phyloP scores from a whole-genome alignment of 257 asterid genomes.

The Solanum verrucosum region DNA sequence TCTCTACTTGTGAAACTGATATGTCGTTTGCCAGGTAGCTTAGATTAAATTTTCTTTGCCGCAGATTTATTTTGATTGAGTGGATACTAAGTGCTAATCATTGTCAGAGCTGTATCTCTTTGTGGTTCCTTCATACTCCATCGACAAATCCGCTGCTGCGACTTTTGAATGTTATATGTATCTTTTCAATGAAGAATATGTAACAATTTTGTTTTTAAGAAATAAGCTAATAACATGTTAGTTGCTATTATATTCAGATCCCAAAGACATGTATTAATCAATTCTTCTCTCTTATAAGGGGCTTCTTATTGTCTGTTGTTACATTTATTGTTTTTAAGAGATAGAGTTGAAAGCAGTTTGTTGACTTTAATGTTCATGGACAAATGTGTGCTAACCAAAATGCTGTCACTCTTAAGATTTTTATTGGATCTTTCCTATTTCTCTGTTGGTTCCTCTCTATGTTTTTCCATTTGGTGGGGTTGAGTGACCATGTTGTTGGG shows the following conservation, averaged over 20 bases:
- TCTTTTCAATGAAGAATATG: neutral
- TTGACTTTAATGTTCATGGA: neutral
- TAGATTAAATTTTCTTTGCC: neutral
- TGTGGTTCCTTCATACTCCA: neutral
- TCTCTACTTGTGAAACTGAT: slow-evolving; percentile 46
- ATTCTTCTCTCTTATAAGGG: neutral
- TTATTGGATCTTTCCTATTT: neutral
- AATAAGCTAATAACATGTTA: neutral
- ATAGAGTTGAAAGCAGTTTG: neutral
- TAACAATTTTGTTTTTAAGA: neutral
- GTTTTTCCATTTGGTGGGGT: neutral
- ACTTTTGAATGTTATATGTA: neutral
- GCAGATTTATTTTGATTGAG: neutral
- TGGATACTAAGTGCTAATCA: neutral
- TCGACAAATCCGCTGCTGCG: neutral
- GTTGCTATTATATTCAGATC: neutral
- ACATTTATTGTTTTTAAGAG: neutral
- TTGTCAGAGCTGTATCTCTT: neutral
- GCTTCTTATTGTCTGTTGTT: neutral
- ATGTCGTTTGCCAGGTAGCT: slow-evolving; percentile 49
- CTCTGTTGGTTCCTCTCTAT: neutral
- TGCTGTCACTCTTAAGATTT: neutral
- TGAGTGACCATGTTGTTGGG: neutral
- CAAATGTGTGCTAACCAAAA: neutral
- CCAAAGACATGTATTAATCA: neutral